These are phyloP conservation scores for Fomitopsis serialis DNA, from an alignment of 768 basidiomycete genomes.

Conservation along the genomic window DNA sequence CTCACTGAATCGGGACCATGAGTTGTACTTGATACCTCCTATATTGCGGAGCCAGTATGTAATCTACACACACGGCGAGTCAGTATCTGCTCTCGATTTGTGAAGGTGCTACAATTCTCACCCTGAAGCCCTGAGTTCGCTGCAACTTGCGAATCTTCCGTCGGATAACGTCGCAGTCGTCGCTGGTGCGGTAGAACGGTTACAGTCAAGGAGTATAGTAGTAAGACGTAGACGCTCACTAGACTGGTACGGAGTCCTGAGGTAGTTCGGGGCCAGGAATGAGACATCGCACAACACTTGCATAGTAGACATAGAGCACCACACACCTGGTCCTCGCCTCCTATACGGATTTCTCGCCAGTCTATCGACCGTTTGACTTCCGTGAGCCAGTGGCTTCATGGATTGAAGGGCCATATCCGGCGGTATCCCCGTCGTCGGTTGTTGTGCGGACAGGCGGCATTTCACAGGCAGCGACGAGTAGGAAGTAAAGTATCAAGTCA, in stretches of 20 bases:
- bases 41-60: conserved; percentile 44
- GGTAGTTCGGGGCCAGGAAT: conserved; percentile 10
- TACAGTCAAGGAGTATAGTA: background rate
- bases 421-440: too few species aligned
- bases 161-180: conserved; percentile 40
- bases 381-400: conserved; percentile 32
- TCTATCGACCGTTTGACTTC: conserved; percentile 20
- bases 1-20: conserved; percentile 40
- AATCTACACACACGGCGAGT: background rate
- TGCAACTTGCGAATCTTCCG: conserved; percentile 37
- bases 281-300: too few species aligned
- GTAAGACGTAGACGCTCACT: conserved; percentile 24
- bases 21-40: conserved; percentile 40
- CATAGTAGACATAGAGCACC: background rate
- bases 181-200: conserved; percentile 21
- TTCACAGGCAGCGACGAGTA: too few species aligned
- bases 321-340: conserved; percentile 35
- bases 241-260: conserved; percentile 25
- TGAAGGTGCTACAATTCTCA: conserved; percentile 14
- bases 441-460: too few species aligned
- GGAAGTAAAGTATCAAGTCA: too few species aligned
- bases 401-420: background rate
- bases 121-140: conserved; percentile 40
- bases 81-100: background rate
- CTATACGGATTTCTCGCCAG: conserved; percentile 36